Percentiles rank a stretch among this genome's conserved stretches.
These are phyloP conservation scores for Paraleonurus japonicus DNA, from an alignment of 257 asterid genomes.

Conservation along the genomic window DNA sequence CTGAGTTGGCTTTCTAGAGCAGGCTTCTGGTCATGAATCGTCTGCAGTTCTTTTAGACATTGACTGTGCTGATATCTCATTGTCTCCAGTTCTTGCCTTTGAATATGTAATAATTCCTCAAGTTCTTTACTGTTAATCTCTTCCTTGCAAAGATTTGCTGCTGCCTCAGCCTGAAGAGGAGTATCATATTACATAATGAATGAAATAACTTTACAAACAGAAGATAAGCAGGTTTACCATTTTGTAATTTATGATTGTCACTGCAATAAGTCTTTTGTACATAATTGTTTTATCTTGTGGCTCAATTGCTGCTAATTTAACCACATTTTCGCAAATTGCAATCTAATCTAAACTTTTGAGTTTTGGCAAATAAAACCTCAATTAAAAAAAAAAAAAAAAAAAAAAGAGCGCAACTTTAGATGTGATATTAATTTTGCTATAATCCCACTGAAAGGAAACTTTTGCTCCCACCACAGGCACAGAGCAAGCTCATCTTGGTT, in stretches of 20 bases:
- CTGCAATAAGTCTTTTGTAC: not conserved
- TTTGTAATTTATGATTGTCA: not conserved
- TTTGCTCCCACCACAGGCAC: not conserved
- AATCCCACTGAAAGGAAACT: not conserved
- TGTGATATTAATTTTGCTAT: not conserved
- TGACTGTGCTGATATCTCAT: constrained; percentile 47
- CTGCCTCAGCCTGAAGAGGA: constrained; percentile 57
- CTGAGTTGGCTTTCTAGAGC: constrained; percentile 56
- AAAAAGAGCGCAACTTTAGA: not conserved
- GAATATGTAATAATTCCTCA: constrained; percentile 50
- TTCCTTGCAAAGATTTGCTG: constrained; percentile 45
- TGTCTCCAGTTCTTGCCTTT: constrained; percentile 53
- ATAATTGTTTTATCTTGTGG: not conserved
- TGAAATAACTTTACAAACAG: constrained; percentile 10
- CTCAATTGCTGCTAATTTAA: too few species aligned
- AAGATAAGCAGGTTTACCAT: constrained; percentile 3
- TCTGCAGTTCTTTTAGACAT: constrained; percentile 43
- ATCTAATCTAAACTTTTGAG: not conserved
- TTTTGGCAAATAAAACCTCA: not conserved
- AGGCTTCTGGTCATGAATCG: constrained; percentile 50
- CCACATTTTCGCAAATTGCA: not conserved
- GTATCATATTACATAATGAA: constrained; percentile 12
- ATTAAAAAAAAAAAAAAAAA: not conserved
- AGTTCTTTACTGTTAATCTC: constrained; percentile 44
- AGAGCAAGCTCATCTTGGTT: not conserved